Percentiles rank a stretch among this genome's conserved stretches.
Conservation (phyloP, 768 basidiomycete genomes). For the Austroboletus festivus region DNA sequence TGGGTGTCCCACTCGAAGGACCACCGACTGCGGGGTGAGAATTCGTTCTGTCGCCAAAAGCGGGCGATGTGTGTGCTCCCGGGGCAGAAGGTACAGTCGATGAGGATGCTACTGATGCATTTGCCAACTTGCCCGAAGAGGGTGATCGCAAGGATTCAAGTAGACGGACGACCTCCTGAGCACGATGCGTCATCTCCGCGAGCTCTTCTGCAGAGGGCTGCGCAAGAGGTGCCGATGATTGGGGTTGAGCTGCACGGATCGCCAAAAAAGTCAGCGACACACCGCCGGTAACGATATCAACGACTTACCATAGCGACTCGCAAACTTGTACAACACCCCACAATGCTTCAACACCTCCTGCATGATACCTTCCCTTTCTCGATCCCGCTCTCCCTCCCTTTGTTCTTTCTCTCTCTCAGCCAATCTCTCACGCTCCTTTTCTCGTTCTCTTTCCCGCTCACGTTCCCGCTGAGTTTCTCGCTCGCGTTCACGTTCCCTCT, state of each 20-base stretch:
- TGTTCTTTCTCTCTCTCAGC: slow-evolving; percentile 23
- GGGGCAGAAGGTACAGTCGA: slow-evolving; percentile 10
- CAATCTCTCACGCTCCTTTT: slow-evolving; percentile 22
- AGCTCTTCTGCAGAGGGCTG: slow-evolving; percentile 58
- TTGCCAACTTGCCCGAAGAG: slow-evolving; percentile 20
- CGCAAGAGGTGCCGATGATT: slow-evolving; percentile 42
- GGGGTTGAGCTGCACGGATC: slow-evolving; percentile 31
- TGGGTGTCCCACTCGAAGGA: slow-evolving; percentile 19
- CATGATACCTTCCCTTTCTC: slow-evolving; percentile 23
- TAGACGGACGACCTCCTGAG: slow-evolving; percentile 63
- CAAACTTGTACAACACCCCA: slow-evolving; percentile 57
- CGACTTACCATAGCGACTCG: slow-evolving; percentile 59
- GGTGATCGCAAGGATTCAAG: slow-evolving; percentile 42
- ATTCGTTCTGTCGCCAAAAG: slow-evolving; percentile 21
- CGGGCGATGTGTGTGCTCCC: slow-evolving; percentile 16
- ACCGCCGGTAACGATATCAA: not conserved
- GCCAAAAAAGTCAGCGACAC: slow-evolving; percentile 4
- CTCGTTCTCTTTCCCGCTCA: slow-evolving; percentile 17
- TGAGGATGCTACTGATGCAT: slow-evolving; percentile 10
- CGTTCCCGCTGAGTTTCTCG: slow-evolving; percentile 18
- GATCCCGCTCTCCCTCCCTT: slow-evolving; percentile 21
- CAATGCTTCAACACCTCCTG: slow-evolving; percentile 46
- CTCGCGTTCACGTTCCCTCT: slow-evolving; percentile 21
- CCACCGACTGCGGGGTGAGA: slow-evolving; percentile 31
- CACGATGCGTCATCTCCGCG: slow-evolving; percentile 66